Evolutionary conservation across 768 basidiomycete species (phyloP).

Genomic region (Calocera viscosa): DNA sequence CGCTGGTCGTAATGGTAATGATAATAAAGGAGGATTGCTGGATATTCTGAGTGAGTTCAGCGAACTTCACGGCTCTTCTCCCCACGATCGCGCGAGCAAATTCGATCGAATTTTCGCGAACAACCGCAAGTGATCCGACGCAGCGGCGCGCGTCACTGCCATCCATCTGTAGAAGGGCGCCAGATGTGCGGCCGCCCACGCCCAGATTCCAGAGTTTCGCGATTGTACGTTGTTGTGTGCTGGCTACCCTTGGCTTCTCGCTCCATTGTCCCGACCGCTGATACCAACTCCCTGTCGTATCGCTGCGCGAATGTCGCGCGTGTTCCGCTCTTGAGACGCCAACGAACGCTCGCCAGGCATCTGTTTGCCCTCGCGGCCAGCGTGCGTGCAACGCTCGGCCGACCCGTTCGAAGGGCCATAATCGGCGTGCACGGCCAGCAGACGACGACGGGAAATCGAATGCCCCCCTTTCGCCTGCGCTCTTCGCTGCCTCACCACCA

Average conservation of each 20-base stretch:
- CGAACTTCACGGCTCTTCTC: not conserved
- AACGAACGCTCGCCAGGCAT: not conserved
- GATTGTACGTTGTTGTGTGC: not conserved
- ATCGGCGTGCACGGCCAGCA: constrained; percentile 6
- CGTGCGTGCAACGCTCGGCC: not conserved
- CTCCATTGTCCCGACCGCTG: constrained; percentile 3
- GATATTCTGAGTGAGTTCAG: not conserved
- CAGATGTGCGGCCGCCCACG: not conserved
- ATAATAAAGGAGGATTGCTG: not conserved
- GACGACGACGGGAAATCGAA: constrained; percentile 7
- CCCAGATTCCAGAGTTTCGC: not conserved
- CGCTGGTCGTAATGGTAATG: not conserved
- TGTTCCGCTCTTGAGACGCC: constrained; percentile 6
- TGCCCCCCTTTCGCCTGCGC: not conserved
- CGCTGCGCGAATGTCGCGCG: not conserved
- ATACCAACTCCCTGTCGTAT: not conserved
- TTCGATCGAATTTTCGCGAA: not conserved
- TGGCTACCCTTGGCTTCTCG: not conserved
- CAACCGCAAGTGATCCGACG: not conserved
- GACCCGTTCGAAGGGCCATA: not conserved
- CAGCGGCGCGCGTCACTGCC: constrained; percentile 2
- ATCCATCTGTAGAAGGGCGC: not conserved
- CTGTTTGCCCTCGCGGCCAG: not conserved
- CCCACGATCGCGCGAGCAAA: not conserved
- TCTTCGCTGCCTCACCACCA: not conserved